Evolutionary conservation across 805 yeast species (phyloP).

Genomic region (Wickerhamiella hasegawae): DNA sequence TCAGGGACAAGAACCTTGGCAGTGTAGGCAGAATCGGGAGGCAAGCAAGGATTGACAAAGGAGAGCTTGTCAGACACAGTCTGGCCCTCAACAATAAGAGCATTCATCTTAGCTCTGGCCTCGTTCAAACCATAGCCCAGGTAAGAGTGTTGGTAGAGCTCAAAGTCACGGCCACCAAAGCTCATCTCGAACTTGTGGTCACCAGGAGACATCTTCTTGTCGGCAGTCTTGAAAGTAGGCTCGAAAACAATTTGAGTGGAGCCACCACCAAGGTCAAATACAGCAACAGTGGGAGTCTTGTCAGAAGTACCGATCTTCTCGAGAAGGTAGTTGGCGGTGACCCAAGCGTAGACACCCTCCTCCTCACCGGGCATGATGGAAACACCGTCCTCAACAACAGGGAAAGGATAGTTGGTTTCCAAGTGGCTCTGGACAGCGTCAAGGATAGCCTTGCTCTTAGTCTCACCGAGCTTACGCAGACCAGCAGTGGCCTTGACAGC

Average conservation of each 20-base stretch:
- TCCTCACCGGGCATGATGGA: constrained; percentile 91
- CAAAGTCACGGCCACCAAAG: constrained; percentile 70
- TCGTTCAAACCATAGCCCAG: constrained; percentile 91
- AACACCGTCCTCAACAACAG: constrained; percentile 78
- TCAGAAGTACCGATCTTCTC: constrained; percentile 82
- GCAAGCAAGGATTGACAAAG: constrained; percentile 68
- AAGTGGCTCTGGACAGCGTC: constrained; percentile 61
- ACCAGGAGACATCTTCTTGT: constrained; percentile 49
- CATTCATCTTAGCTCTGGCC: constrained; percentile 73
- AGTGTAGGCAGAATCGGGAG: constrained; percentile 50
- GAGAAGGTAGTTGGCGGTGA: constrained; percentile 80
- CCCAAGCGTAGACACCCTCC: constrained; percentile 98
- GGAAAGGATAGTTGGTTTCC: constrained; percentile 73
- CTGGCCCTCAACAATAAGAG: constrained; percentile 38
- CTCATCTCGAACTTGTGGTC: constrained; percentile 70
- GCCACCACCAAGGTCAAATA: constrained; percentile 96
- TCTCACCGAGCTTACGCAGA: constrained; percentile 67
- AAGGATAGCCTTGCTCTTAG: constrained; percentile 54
- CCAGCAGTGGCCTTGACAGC: constrained; percentile 99
- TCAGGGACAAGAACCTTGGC: constrained; percentile 43
- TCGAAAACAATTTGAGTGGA: constrained; percentile 97
- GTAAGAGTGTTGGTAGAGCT: constrained; percentile 84
- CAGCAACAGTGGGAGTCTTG: constrained; percentile 81
- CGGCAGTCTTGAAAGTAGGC: constrained; percentile 42
- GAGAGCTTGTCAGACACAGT: constrained; percentile 25